Evolutionary conservation across 2,329 filamentous ascomycete genomes (phyloP), one percentile per base, ranked within the genome.

Genomic region (Cytospora chrysosperma): DNA sequence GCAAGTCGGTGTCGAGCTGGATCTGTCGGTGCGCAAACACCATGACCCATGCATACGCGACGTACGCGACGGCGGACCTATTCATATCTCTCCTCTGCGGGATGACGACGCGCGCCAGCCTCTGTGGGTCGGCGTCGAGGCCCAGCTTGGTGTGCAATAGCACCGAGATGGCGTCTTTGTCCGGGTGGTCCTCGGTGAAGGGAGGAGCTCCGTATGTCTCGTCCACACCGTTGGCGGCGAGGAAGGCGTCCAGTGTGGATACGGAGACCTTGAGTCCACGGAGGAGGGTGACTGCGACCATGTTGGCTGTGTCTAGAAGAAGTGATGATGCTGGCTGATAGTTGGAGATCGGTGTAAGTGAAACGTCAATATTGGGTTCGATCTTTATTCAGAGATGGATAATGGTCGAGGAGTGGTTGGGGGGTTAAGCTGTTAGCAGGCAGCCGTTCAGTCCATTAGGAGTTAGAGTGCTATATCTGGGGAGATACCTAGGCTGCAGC

Each of bases 11-110:
- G n/a, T 54, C 57, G n/a, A 24, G 50, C 8, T 54, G 21, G 13
- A 60, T 37, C 49, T 60, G 32, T 9, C 57, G 57, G 12, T 60
- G 57, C 24, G 57, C 57, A 43, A n/a, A 60, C 13, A 21, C 57
- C 21, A 51, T 60, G 2, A 34, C 57, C 57, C 49, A 60, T 3
- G 49, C 15, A 19, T 53, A 53, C 17, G 57, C 51, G 12, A 60
- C 57, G 21, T 60, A 60, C 2, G 57, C 57, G 15, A 60, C 49
- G 19, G 24, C 24, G 2, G 57, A 60, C 15, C 2, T 21, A 9
- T 53, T 53, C 15, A 7, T 53, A 17, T 4, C 51, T n/a, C 12
- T 53, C 19, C 51, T 53, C 28, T 53, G 51, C 7, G 51, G 51
- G 32, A 53, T 34, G 17, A 53, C 27, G 3, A 53, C 51, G 28